Evolutionary conservation across 176 grass and related monocot genomes (phyloP).

Genomic region (Oryza rufipogon): DNA sequence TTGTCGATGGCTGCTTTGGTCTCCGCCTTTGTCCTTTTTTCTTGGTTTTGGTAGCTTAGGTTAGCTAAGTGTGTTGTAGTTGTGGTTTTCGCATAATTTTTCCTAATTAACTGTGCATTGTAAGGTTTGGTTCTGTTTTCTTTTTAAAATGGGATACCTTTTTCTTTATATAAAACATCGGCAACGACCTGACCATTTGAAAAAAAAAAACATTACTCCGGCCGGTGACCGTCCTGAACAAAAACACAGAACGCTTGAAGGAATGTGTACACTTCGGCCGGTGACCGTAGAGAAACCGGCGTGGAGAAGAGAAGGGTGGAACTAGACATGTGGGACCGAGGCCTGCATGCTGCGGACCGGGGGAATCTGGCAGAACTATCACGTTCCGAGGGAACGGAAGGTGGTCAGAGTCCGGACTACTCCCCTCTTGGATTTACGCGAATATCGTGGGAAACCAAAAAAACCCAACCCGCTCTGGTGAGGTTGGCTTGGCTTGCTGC

Average conservation of each 20-base stretch:
- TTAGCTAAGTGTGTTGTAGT: no score
- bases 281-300: constrained; percentile 11
- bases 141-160: no score
- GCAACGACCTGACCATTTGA: no score
- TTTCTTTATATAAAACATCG: no score
- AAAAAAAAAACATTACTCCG: no score
- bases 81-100: no score
- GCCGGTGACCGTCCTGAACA: no score
- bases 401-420: constrained; percentile 33
- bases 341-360: constrained; percentile 45
- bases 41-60: no score
- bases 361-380: constrained; percentile 77
- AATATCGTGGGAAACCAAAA: constrained; percentile 45
- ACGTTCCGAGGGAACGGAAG: constrained; percentile 58
- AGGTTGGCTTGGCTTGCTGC: constrained; percentile 2
- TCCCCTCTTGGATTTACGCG: constrained; percentile 23
- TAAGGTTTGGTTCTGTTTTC: no score
- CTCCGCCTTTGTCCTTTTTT: no score
- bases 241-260: neutral
- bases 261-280: neutral
- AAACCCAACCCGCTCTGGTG: neutral
- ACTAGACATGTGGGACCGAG: constrained; percentile 16
- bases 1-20: no score
- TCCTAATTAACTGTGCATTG: no score
- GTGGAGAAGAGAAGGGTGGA: neutral